Evolutionary conservation across 768 basidiomycete genomes (phyloP).

Genomic region (Strobilomyces confusus): DNA sequence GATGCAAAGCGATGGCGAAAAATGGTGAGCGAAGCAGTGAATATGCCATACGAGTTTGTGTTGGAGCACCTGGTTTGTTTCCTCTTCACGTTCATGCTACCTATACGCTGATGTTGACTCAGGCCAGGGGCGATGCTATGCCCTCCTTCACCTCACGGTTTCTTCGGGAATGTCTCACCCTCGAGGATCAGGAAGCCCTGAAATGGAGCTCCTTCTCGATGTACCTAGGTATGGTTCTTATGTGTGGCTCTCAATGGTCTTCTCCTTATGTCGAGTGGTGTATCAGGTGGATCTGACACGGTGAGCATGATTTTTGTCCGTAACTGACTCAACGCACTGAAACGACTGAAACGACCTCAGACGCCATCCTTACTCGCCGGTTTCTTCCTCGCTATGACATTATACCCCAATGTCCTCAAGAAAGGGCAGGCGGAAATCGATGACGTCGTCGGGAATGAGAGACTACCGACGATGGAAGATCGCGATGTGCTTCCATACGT

Average conservation of each 20-base stretch:
- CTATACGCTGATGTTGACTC: background rate
- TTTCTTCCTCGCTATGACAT: too few relatives aligned
- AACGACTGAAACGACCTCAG: too few relatives aligned
- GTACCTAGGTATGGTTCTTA: background rate
- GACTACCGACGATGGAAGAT: too few relatives aligned
- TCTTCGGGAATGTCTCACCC: constrained; percentile 7
- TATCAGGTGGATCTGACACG: background rate
- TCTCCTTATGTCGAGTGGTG: background rate
- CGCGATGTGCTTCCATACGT: too few relatives aligned
- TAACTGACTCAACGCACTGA: too few relatives aligned
- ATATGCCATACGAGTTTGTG: constrained; percentile 5
- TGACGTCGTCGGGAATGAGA: too few relatives aligned
- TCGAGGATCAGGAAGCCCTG: constrained; percentile 6
- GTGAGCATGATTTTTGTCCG: too few relatives aligned
- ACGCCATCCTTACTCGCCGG: too few relatives aligned
- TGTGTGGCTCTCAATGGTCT: too few relatives aligned
- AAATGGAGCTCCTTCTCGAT: background rate
- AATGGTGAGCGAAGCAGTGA: background rate
- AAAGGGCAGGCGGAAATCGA: background rate
- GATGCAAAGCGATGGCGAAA: constrained; percentile 4
- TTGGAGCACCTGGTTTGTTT: constrained; percentile 14
- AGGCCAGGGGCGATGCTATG: constrained; percentile 9
- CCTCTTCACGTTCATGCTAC: background rate
- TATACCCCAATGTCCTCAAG: too few relatives aligned
- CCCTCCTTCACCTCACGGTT: constrained; percentile 14